Percentiles rank a stretch among this genome's conserved stretches.
Evolutionary conservation across 176 grass and related monocot genomes (phyloP).

Genomic region (Aechmea fasciata): DNA sequence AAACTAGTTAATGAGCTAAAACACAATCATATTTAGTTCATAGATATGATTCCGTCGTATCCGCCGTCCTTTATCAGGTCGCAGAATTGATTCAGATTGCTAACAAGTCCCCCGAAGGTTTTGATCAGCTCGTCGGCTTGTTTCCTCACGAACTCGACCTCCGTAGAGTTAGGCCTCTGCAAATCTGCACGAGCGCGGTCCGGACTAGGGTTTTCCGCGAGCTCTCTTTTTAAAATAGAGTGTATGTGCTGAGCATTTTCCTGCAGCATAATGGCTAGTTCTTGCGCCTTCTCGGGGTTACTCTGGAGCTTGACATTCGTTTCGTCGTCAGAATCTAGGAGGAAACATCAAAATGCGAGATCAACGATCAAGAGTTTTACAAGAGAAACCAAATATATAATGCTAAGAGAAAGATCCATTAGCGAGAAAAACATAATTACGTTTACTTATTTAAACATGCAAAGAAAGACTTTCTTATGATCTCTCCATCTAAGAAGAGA

Average conservation of each 20-base stretch:
- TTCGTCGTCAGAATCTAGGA: conserved; percentile 16
- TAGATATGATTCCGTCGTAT: conserved; percentile 36
- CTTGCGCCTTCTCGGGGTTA: conserved; percentile 29
- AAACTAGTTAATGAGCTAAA: not conserved
- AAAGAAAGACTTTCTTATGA: not conserved
- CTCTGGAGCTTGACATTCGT: conserved; percentile 14
- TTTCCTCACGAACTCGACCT: conserved; percentile 25
- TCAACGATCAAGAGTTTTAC: not conserved
- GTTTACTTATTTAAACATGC: not conserved
- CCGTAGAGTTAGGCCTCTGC: conserved; percentile 20
- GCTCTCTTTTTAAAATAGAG: conserved; percentile 38
- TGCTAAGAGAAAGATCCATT: not conserved
- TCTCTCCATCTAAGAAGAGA: too few species aligned
- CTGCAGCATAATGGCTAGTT: conserved; percentile 49
- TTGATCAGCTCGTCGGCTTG: conserved; percentile 69
- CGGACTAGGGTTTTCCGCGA: not conserved
- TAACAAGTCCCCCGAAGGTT: conserved; percentile 50
- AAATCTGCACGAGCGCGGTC: conserved; percentile 18
- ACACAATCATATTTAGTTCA: conserved; percentile 23
- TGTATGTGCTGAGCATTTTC: conserved; percentile 56
- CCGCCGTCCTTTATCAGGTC: conserved; percentile 58
- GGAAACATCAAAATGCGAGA: conserved; percentile 14
- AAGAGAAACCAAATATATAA: not conserved
- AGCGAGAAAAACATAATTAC: too few species aligned
- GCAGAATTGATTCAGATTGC: conserved; percentile 55